Conservation (phyloP, 768 basidiomycete genomes). For the Hygrocybe coccinea region DNA sequence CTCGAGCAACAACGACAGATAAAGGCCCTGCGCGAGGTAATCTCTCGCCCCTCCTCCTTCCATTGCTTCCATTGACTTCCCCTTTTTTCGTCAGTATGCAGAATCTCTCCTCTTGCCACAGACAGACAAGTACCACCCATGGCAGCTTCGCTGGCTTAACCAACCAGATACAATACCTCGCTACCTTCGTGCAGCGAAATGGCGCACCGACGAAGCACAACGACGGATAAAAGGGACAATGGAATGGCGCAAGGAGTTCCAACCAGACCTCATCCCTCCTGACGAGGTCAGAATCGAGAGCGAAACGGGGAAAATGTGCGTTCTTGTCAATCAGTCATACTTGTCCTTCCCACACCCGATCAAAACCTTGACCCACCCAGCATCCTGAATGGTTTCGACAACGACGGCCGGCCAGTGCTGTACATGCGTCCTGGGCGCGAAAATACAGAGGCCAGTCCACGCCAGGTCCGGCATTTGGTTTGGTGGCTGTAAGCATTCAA, state of each 20-base stretch:
- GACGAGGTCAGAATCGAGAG: conserved; percentile 77
- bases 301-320: conserved; percentile 85
- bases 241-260: conserved; percentile 81
- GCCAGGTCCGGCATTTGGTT: conserved; percentile 81
- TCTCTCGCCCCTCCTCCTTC: conserved; percentile 4
- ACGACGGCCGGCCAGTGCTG: conserved; percentile 79
- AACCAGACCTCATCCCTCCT: conserved; percentile 79
- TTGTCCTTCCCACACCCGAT: too few species aligned
- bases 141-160: conserved; percentile 75
- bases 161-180: conserved; percentile 63
- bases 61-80: background rate
- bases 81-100: conserved; percentile 58
- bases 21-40: conserved; percentile 58
- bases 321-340: too few species aligned
- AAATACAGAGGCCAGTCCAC: conserved; percentile 71
- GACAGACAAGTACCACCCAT: conserved; percentile 65
- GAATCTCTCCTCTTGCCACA: conserved; percentile 56
- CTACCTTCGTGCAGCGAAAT: conserved; percentile 83
- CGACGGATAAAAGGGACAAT: conserved; percentile 72
- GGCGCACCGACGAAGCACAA: conserved; percentile 73
- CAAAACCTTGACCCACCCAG: conserved; percentile 35
- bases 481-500: conserved; percentile 69
- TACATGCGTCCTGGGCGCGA: conserved; percentile 87
- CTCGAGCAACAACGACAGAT: conserved; percentile 59
- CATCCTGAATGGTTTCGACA: conserved; percentile 79